A percentile compares a stretch with the other conserved stretches of the same genome.
Evolutionary conservation across 371 early-diverging fungal species (phyloP).

Genomic region (Mucor irregularis): DNA sequence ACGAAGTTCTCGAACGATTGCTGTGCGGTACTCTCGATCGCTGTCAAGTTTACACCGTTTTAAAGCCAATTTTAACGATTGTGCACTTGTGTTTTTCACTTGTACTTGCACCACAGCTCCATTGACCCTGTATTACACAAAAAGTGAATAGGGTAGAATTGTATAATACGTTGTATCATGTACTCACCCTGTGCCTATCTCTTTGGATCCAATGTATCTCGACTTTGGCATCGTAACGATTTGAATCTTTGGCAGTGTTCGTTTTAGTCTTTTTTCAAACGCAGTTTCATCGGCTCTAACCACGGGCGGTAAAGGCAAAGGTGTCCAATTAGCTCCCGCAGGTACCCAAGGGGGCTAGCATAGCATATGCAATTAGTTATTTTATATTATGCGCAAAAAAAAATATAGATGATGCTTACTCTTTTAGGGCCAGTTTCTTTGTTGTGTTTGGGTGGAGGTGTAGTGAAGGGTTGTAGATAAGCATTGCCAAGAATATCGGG

Average conservation of each 20-base stretch:
- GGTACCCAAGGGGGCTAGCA: slow-evolving; percentile 33
- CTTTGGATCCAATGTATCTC: slow-evolving; percentile 21
- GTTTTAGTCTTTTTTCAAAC: slow-evolving; percentile 27
- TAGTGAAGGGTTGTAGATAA: slow-evolving; percentile 12
- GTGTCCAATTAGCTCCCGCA: slow-evolving; percentile 18
- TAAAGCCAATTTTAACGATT: slow-evolving; percentile 26
- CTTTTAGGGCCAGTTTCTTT: slow-evolving; percentile 16
- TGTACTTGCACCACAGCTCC: slow-evolving; percentile 29
- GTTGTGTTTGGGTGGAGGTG: background rate
- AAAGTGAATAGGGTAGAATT: background rate
- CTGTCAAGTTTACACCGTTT: slow-evolving; percentile 45
- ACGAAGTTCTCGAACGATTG: slow-evolving; percentile 46
- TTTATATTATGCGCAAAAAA: background rate
- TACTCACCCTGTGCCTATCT: slow-evolving; percentile 30
- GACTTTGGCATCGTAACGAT: slow-evolving; percentile 11
- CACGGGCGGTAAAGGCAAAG: slow-evolving; percentile 20
- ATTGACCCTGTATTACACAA: slow-evolving; percentile 18
- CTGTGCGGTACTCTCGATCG: slow-evolving; percentile 45
- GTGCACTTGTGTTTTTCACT: slow-evolving; percentile 5
- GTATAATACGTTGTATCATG: background rate
- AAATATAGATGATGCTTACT: slow-evolving; percentile 10
- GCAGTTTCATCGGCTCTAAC: slow-evolving; percentile 18
- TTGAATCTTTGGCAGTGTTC: slow-evolving; percentile 22
- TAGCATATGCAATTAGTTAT: background rate
- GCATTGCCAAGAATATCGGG: slow-evolving; percentile 28